Evolutionary conservation across 2,329 filamentous ascomycete species (phyloP), one percentile per base, ranked within the genome.

Genomic region (Sporothrix inflata): DNA sequence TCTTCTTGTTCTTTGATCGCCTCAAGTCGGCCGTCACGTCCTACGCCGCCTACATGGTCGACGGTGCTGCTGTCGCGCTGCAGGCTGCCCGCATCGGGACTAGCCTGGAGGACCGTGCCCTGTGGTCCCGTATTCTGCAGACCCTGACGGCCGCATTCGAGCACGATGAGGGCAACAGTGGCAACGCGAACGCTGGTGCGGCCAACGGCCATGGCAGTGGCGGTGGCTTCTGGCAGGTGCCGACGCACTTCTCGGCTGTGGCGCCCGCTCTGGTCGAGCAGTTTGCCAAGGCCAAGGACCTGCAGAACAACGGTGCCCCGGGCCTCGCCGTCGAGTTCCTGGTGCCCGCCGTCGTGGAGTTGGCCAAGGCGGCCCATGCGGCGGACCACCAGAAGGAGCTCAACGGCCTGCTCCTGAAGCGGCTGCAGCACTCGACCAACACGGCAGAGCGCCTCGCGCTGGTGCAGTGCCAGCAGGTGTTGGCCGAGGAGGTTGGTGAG

Each of bases 11-110:
- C 82, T 97, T 97, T 78, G 89, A 90, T 73, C 92, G 89, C 75
- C 90, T 98, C 74, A 96, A 96, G 86, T 96, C 94, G 8, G 95
- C 98, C 72, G 94, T 98, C 73, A 98, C 96, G 11, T 92, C 90
- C 81, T 99, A 99, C 80, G 91, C 93, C 1, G 91, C 90, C 74
- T 97, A 97, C 79, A 84, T 97, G 38, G 82, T 97, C 73, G 94
- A 97, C 53, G 90, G 90, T 75, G 89, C 90, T 0, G 89, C 92
- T 38, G 85, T 87, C 61, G 84, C 92, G 21, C 86, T 97, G 49
- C 82, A 78, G 69, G 80, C 77, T 3, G 77, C 82, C 9, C 81
- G 86, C 76, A 77, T 80, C 5, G 82, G 81, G 73, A 82, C 85
- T 71, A 83, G 84, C 19, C 78, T 82, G 21, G 85, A 87, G 24